Evolutionary conservation across 805 yeast genomes (phyloP).

Genomic region (Hanseniaspora lindneri): DNA sequence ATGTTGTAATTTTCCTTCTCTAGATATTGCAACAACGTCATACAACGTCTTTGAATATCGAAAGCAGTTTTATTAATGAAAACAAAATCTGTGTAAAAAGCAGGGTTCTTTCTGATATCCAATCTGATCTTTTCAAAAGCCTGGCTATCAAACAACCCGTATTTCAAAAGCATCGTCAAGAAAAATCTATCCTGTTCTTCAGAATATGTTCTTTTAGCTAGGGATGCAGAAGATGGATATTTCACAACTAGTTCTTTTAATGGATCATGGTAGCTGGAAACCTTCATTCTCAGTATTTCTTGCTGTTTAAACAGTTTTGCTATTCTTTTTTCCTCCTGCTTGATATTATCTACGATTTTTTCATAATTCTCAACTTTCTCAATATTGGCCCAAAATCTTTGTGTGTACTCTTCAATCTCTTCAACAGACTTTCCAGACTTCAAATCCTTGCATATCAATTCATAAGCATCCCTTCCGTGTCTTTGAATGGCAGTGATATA

Average conservation of each 20-base stretch:
- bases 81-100: constrained; percentile 81
- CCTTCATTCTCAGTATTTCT: constrained; percentile 65
- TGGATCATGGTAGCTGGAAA: constrained; percentile 61
- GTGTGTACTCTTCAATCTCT: constrained; percentile 67
- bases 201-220: constrained; percentile 55
- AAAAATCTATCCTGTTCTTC: constrained; percentile 88
- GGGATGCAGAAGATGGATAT: constrained; percentile 53
- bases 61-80: constrained; percentile 64
- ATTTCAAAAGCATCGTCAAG: constrained; percentile 62
- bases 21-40: constrained; percentile 62
- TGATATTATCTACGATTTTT: constrained; percentile 65
- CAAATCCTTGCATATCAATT: constrained; percentile 63
- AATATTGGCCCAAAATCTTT: constrained; percentile 69
- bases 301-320: constrained; percentile 54
- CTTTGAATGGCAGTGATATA: constrained; percentile 64
- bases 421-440: constrained; percentile 64
- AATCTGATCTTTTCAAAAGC: constrained; percentile 68
- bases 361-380: constrained; percentile 82
- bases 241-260: constrained; percentile 62
- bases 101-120: constrained; percentile 57
- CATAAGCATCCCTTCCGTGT: constrained; percentile 66
- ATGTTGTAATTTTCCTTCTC: constrained; percentile 50
- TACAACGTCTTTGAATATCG: constrained; percentile 73
- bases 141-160: constrained; percentile 70
- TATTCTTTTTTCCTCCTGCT: constrained; percentile 77